These are phyloP conservation scores for Odontarrhena argentea DNA, from an alignment of 345 rosid genomes.

Conservation along the genomic window DNA sequence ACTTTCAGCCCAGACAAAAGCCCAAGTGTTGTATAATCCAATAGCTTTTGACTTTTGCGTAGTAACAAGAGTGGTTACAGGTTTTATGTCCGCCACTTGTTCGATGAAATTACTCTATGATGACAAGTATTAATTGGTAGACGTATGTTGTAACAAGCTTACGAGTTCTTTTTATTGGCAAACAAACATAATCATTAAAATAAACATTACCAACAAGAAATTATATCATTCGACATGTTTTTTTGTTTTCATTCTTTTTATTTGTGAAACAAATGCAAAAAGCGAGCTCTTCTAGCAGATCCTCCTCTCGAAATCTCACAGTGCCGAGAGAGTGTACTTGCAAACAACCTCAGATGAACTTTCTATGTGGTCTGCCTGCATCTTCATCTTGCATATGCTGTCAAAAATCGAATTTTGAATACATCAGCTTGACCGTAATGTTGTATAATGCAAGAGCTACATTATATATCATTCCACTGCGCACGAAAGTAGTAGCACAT, in stretches of 20 bases:
- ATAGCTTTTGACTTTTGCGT: too few relatives aligned
- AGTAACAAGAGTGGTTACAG: too few relatives aligned
- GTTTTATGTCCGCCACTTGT: too few relatives aligned
- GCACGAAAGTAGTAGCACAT: not conserved
- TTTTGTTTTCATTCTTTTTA: not conserved
- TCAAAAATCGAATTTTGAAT: constrained; percentile 2
- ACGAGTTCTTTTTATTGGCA: constrained; percentile 17
- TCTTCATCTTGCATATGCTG: constrained; percentile 97
- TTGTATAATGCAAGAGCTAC: constrained; percentile 1
- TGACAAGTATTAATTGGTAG: too few relatives aligned
- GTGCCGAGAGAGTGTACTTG: constrained; percentile 20
- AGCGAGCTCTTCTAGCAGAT: not conserved
- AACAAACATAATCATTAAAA: constrained; percentile 21
- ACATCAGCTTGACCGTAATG: constrained; percentile 8
- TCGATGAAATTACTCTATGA: too few relatives aligned
- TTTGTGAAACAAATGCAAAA: constrained; percentile 19
- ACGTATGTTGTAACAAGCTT: too few relatives aligned
- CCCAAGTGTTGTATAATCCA: too few relatives aligned
- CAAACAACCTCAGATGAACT: constrained; percentile 57
- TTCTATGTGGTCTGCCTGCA: constrained; percentile 81
- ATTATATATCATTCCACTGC: not conserved
- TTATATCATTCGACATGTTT: constrained; percentile 21
- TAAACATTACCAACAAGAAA: constrained; percentile 20
- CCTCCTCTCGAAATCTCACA: constrained; percentile 15
- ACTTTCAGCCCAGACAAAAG: too few relatives aligned